A percentile compares a stretch with the other conserved stretches of the same genome.
Evolutionary conservation across 352 stramenopile species (phyloP).

Genomic region (Globisporangium canariense): DNA sequence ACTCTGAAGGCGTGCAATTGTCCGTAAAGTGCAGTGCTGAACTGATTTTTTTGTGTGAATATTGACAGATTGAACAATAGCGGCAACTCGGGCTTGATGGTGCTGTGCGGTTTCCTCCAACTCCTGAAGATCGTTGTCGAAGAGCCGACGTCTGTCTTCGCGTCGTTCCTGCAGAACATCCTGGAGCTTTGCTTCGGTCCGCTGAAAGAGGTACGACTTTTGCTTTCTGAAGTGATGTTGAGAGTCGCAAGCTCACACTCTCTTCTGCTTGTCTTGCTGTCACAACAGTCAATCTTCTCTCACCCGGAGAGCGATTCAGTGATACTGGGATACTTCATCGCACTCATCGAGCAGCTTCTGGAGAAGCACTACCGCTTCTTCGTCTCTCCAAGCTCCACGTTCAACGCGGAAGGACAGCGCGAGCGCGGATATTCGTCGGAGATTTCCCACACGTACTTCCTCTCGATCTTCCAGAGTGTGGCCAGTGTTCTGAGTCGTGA

Average conservation of each 20-base stretch:
- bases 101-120: slow-evolving; percentile 77
- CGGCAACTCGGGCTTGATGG: slow-evolving; percentile 59
- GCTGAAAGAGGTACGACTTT: slow-evolving; percentile 58
- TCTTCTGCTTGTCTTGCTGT: neutral
- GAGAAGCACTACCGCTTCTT: slow-evolving; percentile 85
- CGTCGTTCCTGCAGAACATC: slow-evolving; percentile 71
- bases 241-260: neutral
- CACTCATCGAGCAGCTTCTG: slow-evolving; percentile 67
- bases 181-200: slow-evolving; percentile 75
- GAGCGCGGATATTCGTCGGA: slow-evolving; percentile 62
- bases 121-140: slow-evolving; percentile 77
- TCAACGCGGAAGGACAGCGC: slow-evolving; percentile 44
- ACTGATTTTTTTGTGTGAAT: slow-evolving; percentile 6
- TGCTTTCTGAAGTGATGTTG: neutral
- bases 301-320: slow-evolving; percentile 68
- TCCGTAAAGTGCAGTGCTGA: neutral
- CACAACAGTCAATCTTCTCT: slow-evolving; percentile 57
- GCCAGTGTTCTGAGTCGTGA: slow-evolving; percentile 58
- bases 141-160: slow-evolving; percentile 67
- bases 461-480: slow-evolving; percentile 75
- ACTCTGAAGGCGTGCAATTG: neutral
- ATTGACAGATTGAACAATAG: slow-evolving; percentile 48
- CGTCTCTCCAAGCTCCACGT: slow-evolving; percentile 43
- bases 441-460: slow-evolving; percentile 65
- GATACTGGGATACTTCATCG: slow-evolving; percentile 67